Evolutionary conservation across 129 eudicot genomes (phyloP), one percentile per base, ranked within the genome.

Genomic region (Helichrysum umbraculigerum): DNA sequence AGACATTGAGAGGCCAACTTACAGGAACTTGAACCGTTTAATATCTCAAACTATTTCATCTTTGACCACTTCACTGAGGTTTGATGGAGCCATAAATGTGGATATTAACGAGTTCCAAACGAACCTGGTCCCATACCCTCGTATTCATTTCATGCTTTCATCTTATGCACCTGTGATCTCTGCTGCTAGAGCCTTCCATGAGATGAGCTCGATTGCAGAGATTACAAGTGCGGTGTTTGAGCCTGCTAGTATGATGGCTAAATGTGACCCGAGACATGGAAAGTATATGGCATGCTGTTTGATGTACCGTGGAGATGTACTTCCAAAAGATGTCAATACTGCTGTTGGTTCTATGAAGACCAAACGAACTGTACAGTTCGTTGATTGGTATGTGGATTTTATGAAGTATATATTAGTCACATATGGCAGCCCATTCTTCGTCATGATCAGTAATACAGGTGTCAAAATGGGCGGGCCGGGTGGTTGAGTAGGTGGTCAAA

Each of bases 51-150:
- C 78, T 4, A 86, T 90, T 74, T 90, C 96, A 17, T 90, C 96
- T 33, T 79, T 90, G 73, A 90, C 96, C 76, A 86, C 93, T 72
- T 90, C 96, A 32, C 73, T 90, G 66, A 86, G 96, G 81, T 91
- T 91, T 78, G 97, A 91, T 68, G 97, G 97, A 64, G 97, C 97
- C 83, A 88, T 91, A 81, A 91, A 91, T 56, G 97, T 91, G 50
- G 97, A 91, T 78, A 79, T 91, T 6, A 86, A 82, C 0, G 97
- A 91, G 85, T 91, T 91, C 83, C 94, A 91, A 78, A 91, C 97
- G 3, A 91, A 91, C 78, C 88, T 91, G 39, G 97, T 91, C 32
- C 97, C 97, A 11, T 91, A 91, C 70, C 97, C 97, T 25, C 91
- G 97, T 44, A 91, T 88, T 30, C 97, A 91, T 76, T 91, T 91